Evolutionary conservation across 169 alveolate species (phyloP), one percentile per base, ranked within the genome.

Genomic region (Babesia sp.): DNA sequence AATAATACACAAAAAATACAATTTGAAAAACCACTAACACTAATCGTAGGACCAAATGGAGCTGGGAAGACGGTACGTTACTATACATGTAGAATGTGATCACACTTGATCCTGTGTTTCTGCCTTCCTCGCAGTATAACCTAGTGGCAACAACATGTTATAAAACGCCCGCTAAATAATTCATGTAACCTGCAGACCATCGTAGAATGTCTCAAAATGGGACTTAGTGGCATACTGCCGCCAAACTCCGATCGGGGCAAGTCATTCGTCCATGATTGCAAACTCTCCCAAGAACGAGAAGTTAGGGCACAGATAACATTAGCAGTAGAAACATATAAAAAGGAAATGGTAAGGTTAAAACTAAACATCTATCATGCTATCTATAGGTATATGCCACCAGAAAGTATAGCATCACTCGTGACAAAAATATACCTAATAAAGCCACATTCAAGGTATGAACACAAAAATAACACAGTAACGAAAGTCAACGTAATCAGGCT

Each of bases 41-140:
- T 97, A 42, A 97, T 97, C 33, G 98, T 96, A 20, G 99, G 99
- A 44, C 97, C 95, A 50, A 97, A 97, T 88, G 99, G 99, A 34
- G 96, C 99, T 33, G 99, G 99, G 8, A 97, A 96, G 84, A 96
- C 99, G 37, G 97, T 94, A 73, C 56, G 89, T 4, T 6, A 18
- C 16, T 29, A 28, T 5, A 3, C 39, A n/a, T 41, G 50, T 16
- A 11, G 50, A 12, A 41, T 16, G 50, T 41, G 11, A 11, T 41
- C 16, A 41, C 50, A 12, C 22, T 16, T 41, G 50, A 11, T 41
- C 50, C 16, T 11, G 16, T 41, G 50, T 41, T 41, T 41, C 22
- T 11, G 16, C 11, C 16, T 11, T 41, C 11, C 16, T 12, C 50
- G 16, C 11, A 12, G 16, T 41, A 41, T 41, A 12, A 11, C 50